Conservation (phyloP, 805 yeast genomes). For the Ogataea nonfermentans region DNA sequence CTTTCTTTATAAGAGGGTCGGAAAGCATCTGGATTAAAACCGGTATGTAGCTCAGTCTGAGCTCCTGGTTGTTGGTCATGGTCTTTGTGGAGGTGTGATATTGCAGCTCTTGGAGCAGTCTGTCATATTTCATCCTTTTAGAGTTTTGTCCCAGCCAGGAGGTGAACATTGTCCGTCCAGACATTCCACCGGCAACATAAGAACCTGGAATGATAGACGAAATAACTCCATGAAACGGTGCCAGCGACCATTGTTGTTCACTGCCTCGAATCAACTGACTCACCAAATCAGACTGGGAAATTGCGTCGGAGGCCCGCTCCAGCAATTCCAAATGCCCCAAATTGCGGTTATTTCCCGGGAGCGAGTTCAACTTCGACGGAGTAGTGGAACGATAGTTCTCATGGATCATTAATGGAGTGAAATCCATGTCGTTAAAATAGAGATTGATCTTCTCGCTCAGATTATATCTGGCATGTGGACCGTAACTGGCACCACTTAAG, state of each 20-base stretch:
- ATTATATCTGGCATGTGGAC: constrained; percentile 49
- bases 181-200: constrained; percentile 66
- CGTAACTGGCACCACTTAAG: constrained; percentile 58
- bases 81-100: constrained; percentile 82
- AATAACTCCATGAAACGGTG: constrained; percentile 87
- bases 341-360: constrained; percentile 35
- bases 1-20: constrained; percentile 53
- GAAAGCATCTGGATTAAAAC: constrained; percentile 55
- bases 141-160: constrained; percentile 90
- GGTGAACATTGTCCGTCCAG: constrained; percentile 74
- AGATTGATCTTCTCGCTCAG: constrained; percentile 82
- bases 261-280: constrained; percentile 82
- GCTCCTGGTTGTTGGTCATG: constrained; percentile 68
- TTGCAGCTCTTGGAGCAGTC: constrained; percentile 83
- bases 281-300: constrained; percentile 80
- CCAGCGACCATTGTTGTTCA: constrained; percentile 90
- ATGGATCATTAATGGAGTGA: constrained; percentile 93
- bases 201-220: constrained; percentile 82
- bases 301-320: constrained; percentile 80
- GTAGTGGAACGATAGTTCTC: constrained; percentile 78
- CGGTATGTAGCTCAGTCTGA: constrained; percentile 76
- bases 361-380: constrained; percentile 41
- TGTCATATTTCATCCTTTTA: constrained; percentile 69
- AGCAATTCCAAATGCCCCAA: constrained; percentile 57
- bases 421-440: constrained; percentile 91